Evolutionary conservation across 768 basidiomycete genomes (phyloP).

Genomic region (Austroboletus festivus): DNA sequence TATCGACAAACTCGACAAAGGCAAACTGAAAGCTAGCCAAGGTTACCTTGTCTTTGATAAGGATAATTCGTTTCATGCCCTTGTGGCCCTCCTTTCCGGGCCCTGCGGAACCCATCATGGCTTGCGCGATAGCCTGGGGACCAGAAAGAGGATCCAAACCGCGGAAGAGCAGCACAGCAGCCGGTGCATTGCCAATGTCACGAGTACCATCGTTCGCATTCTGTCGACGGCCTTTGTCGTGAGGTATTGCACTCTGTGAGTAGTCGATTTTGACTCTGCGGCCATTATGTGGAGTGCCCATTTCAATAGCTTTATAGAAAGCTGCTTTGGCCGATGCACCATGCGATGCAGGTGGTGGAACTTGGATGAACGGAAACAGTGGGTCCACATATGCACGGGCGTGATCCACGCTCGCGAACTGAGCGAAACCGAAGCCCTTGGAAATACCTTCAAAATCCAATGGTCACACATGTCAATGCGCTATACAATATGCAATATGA

Average conservation of each 20-base stretch:
- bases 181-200: conserved; percentile 87
- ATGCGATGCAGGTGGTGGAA: conserved; percentile 88
- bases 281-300: conserved; percentile 68
- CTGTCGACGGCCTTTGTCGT: conserved; percentile 62
- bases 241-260: conserved; percentile 78
- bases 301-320: conserved; percentile 74
- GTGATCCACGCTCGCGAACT: conserved; percentile 82
- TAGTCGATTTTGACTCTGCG: conserved; percentile 95
- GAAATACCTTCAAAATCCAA: conserved; percentile 83
- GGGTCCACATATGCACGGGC: conserved; percentile 91
- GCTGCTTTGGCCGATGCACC: conserved; percentile 71
- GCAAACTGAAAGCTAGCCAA: conserved; percentile 90
- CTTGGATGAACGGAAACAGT: conserved; percentile 85
- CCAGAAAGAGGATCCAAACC: conserved; percentile 86
- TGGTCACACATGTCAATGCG: conserved; percentile 70
- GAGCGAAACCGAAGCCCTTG: conserved; percentile 96
- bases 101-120: conserved; percentile 82
- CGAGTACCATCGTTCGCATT: conserved; percentile 90
- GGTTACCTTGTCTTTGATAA: conserved; percentile 86
- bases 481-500: conserved; percentile 63
- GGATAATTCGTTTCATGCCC: conserved; percentile 83
- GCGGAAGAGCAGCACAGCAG: conserved; percentile 82
- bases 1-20: conserved; percentile 88
- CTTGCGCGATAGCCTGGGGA: conserved; percentile 82
- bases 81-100: conserved; percentile 71